Evolutionary conservation across 768 basidiomycete species (phyloP).

Genomic region (Boletus subcaerulescens): DNA sequence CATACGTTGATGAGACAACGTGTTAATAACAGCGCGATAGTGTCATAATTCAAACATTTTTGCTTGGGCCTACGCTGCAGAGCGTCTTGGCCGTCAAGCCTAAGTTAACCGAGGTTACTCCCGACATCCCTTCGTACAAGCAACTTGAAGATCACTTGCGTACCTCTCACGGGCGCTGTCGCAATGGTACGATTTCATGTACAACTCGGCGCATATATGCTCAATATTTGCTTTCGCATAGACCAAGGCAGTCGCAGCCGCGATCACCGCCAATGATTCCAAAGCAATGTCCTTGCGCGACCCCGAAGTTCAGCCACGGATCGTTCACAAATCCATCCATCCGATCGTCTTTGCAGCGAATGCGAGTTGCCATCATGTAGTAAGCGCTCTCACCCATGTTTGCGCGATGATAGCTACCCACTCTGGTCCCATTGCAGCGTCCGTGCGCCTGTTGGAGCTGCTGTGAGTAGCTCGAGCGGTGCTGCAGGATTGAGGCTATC

Average conservation of each 20-base stretch:
- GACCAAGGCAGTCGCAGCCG: slow-evolving; percentile 84
- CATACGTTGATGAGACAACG: slow-evolving; percentile 72
- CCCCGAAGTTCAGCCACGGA: slow-evolving; percentile 63
- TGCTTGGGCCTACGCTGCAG: slow-evolving; percentile 86
- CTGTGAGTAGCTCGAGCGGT: too few species aligned
- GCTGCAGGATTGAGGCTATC: too few species aligned
- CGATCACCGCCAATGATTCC: slow-evolving; percentile 79
- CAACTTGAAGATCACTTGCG: slow-evolving; percentile 84
- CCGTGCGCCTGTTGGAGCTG: slow-evolving; percentile 90
- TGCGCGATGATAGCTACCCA: not conserved
- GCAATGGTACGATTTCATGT: slow-evolving; percentile 53
- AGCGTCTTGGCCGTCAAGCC: slow-evolving; percentile 91
- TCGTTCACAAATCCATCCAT: not conserved
- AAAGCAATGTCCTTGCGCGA: slow-evolving; percentile 88
- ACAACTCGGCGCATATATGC: not conserved
- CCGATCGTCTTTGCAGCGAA: slow-evolving; percentile 45
- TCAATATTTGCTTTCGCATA: slow-evolving; percentile 29
- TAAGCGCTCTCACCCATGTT: slow-evolving; percentile 36
- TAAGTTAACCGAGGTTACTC: slow-evolving; percentile 70
- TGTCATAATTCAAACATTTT: not conserved
- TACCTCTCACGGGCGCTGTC: slow-evolving; percentile 92
- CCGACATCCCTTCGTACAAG: slow-evolving; percentile 90
- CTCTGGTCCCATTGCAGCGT: slow-evolving; percentile 48
- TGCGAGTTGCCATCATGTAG: slow-evolving; percentile 84
- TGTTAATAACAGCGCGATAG: not conserved